Conservation (phyloP, 2,329 filamentous ascomycete genomes). For the Exophiala mesophila region DNA sequence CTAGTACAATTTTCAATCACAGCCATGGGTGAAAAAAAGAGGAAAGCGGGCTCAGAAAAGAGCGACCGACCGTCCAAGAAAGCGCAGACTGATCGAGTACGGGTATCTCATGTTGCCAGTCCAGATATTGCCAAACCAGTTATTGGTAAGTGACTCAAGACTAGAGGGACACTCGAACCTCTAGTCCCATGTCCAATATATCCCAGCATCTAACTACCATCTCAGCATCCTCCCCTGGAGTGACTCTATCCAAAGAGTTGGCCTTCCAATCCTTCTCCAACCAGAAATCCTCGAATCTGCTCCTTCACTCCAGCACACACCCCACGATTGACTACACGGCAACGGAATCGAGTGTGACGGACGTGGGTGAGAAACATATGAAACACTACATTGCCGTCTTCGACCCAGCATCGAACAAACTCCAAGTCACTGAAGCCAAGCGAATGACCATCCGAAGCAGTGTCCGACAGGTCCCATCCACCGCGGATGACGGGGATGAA, state of each 20-base stretch:
- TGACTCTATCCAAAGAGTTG: constrained; percentile 22
- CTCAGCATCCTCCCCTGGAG: constrained; percentile 28
- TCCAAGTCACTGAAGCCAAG: constrained; percentile 52
- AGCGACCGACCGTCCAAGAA: constrained; percentile 21
- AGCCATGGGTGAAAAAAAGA: constrained; percentile 25
- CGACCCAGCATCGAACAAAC: constrained; percentile 49
- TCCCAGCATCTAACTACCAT: too few relatives aligned
- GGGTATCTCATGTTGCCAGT: constrained; percentile 20
- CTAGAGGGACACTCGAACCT: too few relatives aligned
- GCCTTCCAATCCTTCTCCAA: constrained; percentile 22
- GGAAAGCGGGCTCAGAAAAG: constrained; percentile 17
- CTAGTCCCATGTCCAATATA: too few relatives aligned
- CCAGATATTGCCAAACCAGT: constrained; percentile 22
- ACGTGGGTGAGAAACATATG: constrained; percentile 48
- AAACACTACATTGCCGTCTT: constrained; percentile 60
- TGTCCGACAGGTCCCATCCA: constrained; percentile 29
- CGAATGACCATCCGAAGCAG: constrained; percentile 52
- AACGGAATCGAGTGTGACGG: constrained; percentile 39
- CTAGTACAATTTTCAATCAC: too few relatives aligned
- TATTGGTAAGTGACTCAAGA: constrained; percentile 19
- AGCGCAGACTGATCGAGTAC: constrained; percentile 17
- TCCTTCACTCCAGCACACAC: constrained; percentile 58
- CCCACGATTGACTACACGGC: constrained; percentile 57
- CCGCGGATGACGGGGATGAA: constrained; percentile 18
- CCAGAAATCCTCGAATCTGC: constrained; percentile 31